Percentiles rank a stretch among this genome's conserved stretches.
These are phyloP conservation scores for Solanum chmielewskii DNA, from an alignment of 257 asterid genomes.

Conservation along the genomic window DNA sequence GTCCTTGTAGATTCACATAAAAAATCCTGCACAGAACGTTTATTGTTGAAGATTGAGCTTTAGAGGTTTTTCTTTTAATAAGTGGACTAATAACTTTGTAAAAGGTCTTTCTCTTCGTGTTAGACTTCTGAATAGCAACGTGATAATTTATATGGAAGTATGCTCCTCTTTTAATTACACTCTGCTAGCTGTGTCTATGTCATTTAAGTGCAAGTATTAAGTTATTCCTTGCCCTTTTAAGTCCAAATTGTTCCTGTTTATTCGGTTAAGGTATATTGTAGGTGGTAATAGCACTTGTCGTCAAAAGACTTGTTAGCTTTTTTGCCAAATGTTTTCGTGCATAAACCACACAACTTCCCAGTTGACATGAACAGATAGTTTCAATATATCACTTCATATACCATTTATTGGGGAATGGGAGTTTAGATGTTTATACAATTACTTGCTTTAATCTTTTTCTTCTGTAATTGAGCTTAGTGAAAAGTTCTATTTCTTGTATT, in stretches of 20 bases:
- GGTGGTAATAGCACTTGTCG: background rate
- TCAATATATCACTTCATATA: background rate
- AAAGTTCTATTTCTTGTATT: background rate
- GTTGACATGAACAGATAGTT: background rate
- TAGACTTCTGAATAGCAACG: background rate
- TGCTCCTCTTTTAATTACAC: background rate
- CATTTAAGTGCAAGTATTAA: background rate
- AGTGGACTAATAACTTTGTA: background rate
- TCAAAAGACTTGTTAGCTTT: background rate
- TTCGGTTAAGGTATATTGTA: background rate
- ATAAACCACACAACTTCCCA: background rate
- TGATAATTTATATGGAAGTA: background rate
- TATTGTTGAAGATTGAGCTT: background rate
- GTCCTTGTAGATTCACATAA: background rate
- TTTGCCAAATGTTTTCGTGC: background rate
- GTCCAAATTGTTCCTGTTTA: background rate
- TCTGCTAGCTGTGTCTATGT: background rate
- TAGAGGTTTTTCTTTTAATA: background rate
- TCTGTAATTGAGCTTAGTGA: background rate
- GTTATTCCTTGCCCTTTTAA: background rate
- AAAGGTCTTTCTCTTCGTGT: background rate
- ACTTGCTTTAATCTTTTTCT: background rate
- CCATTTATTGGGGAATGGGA: background rate
- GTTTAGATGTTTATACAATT: background rate
- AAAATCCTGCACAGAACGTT: background rate